Conservation (phyloP, 2,329 filamentous ascomycete species). For the Pyrenophora graminea region DNA sequence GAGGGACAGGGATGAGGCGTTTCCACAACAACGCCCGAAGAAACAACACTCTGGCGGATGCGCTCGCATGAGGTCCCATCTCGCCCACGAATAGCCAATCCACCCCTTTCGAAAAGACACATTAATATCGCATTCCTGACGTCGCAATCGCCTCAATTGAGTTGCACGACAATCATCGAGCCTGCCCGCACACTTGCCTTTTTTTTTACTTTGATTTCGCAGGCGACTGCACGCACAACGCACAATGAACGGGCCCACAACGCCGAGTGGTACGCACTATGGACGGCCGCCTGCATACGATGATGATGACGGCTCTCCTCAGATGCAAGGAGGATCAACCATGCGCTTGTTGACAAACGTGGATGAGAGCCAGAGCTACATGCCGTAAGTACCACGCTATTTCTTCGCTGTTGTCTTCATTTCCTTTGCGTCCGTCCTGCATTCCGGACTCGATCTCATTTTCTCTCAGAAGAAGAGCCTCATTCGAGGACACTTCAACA, state of each 20-base stretch:
- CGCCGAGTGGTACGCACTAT: constrained; percentile 44
- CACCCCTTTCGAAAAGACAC: constrained; percentile 16
- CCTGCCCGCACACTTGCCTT: background rate
- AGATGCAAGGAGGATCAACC: constrained; percentile 49
- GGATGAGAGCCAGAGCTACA: constrained; percentile 49
- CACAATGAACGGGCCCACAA: constrained; percentile 41
- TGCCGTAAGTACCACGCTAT: constrained; percentile 47
- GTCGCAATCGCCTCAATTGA: constrained; percentile 12
- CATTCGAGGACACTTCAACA: constrained; percentile 38
- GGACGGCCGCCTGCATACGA: constrained; percentile 53
- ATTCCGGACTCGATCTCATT: constrained; percentile 28
- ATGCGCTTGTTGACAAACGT: constrained; percentile 57
- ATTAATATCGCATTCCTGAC: constrained; percentile 23
- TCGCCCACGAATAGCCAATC: constrained; percentile 5
- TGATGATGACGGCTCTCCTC: constrained; percentile 45
- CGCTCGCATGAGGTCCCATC: constrained; percentile 3
- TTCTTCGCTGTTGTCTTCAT: constrained; percentile 26
- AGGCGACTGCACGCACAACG: constrained; percentile 8
- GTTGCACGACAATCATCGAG: constrained; percentile 4
- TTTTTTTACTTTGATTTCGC: constrained; percentile 1
- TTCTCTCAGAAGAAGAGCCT: constrained; percentile 31
- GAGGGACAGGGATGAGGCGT: constrained; percentile 1
- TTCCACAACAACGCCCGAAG: constrained; percentile 15
- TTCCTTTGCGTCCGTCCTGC: constrained; percentile 21
- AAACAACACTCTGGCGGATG: constrained; percentile 14